These are phyloP conservation scores for Starmerella apis DNA, from an alignment of 805 yeast species.

Conservation along the genomic window DNA sequence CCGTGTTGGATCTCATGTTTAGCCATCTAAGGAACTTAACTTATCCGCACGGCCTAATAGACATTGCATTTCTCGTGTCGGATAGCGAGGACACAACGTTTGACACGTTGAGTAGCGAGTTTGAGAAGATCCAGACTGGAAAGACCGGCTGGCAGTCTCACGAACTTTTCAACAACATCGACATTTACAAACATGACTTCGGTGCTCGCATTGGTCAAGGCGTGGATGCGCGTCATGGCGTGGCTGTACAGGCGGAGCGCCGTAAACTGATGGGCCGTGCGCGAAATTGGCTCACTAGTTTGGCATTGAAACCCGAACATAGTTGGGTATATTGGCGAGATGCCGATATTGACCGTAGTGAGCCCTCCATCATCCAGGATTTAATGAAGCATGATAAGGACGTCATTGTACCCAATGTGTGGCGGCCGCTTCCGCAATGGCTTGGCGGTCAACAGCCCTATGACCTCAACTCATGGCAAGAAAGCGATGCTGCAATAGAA, in stretches of 20 bases:
- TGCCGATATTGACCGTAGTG: slow-evolving; percentile 90
- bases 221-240: slow-evolving; percentile 87
- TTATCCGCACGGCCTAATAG: slow-evolving; percentile 70
- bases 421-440: slow-evolving; percentile 93
- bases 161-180: slow-evolving; percentile 61
- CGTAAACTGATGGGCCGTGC: slow-evolving; percentile 93
- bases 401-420: slow-evolving; percentile 91
- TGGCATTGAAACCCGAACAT: slow-evolving; percentile 82
- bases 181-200: slow-evolving; percentile 81
- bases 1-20: slow-evolving; percentile 78
- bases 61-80: slow-evolving; percentile 66
- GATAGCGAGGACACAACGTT: slow-evolving; percentile 78
- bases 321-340: slow-evolving; percentile 97
- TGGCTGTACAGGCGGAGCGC: slow-evolving; percentile 91
- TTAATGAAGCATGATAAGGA: slow-evolving; percentile 85
- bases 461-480: slow-evolving; percentile 93
- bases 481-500: slow-evolving; percentile 56
- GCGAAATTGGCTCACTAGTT: slow-evolving; percentile 83
- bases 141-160: slow-evolving; percentile 31
- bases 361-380: slow-evolving; percentile 77
- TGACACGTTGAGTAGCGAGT: slow-evolving; percentile 6
- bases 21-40: slow-evolving; percentile 66
- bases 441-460: slow-evolving; percentile 86
- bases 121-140: slow-evolving; percentile 48
- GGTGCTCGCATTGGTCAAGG: slow-evolving; percentile 91